A percentile compares a stretch with the other conserved stretches of the same genome.
Conservation (phyloP, 305 asterid genomes). For the Ajuga reptans region DNA sequence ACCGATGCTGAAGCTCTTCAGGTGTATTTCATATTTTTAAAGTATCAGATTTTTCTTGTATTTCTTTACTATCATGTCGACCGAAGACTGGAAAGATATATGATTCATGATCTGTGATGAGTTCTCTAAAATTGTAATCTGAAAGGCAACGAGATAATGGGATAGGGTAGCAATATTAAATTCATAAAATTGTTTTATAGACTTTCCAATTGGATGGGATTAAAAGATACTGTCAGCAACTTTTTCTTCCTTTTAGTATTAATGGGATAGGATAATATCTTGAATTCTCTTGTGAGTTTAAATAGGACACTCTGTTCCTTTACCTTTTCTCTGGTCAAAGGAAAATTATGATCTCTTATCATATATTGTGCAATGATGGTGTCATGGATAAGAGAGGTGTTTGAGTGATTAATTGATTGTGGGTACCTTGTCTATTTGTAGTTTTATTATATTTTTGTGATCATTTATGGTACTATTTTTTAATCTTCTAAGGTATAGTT, state of each 20-base stretch:
- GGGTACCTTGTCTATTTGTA: neutral
- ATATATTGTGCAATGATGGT: neutral
- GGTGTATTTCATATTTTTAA: conserved; percentile 36
- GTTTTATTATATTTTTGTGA: neutral
- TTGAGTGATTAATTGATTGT: neutral
- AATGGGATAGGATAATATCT: neutral
- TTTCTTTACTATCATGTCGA: neutral
- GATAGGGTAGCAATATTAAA: neutral
- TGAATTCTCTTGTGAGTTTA: neutral
- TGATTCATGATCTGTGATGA: neutral
- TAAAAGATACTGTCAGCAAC: neutral
- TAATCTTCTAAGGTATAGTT: too few relatives aligned
- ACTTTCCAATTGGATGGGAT: neutral
- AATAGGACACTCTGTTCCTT: neutral
- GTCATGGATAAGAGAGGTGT: neutral
- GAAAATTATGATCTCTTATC: neutral
- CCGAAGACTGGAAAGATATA: neutral
- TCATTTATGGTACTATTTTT: neutral
- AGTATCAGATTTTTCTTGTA: neutral
- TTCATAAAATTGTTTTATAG: neutral
- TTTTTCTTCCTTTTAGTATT: neutral
- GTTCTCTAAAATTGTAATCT: neutral
- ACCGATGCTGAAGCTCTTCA: conserved; percentile 95
- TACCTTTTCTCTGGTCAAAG: too few relatives aligned
- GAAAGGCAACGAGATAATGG: neutral